phyloP scores from a whole-genome alignment of 2,329 filamentous ascomycete species.

The Monilinia laxa region DNA sequence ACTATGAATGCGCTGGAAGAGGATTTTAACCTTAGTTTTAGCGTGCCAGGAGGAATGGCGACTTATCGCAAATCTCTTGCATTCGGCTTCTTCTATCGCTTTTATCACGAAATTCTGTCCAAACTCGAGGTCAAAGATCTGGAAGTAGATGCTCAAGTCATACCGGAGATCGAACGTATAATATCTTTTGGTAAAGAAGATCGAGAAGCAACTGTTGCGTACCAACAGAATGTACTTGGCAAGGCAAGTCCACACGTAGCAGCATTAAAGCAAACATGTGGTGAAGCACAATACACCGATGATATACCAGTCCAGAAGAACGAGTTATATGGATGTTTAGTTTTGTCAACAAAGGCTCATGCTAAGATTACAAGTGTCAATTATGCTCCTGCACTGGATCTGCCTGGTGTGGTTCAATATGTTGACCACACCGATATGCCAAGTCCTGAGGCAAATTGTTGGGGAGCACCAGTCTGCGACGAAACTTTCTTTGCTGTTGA shows the following conservation, averaged over 20 bases:
- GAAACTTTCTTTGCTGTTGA: constrained; percentile 92
- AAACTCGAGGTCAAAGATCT: constrained; percentile 52
- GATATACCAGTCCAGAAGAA: constrained; percentile 87
- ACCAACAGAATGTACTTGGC: constrained; percentile 79
- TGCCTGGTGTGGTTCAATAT: constrained; percentile 82
- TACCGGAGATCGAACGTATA: constrained; percentile 80
- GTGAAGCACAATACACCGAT: constrained; percentile 94
- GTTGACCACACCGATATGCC: constrained; percentile 83
- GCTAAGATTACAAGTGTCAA: constrained; percentile 82
- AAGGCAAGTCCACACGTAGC: constrained; percentile 86
- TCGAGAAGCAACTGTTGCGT: constrained; percentile 69
- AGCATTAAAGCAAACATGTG: constrained; percentile 88
- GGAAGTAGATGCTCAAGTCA: constrained; percentile 68
- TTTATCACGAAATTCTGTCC: constrained; percentile 84
- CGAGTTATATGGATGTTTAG: constrained; percentile 83
- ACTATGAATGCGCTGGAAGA: constrained; percentile 84
- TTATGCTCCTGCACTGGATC: constrained; percentile 70
- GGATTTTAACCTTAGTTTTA: constrained; percentile 86
- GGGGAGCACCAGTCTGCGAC: constrained; percentile 81
- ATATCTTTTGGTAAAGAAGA: constrained; percentile 83
- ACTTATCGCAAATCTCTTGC: constrained; percentile 91
- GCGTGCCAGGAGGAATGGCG: constrained; percentile 95
- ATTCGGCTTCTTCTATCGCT: constrained; percentile 93
- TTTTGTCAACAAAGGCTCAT: constrained; percentile 84
- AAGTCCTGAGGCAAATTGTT: constrained; percentile 78